These are phyloP conservation scores for Graphilbum sp. DNA, from an alignment of 2,329 filamentous ascomycete species.

Conservation along the genomic window DNA sequence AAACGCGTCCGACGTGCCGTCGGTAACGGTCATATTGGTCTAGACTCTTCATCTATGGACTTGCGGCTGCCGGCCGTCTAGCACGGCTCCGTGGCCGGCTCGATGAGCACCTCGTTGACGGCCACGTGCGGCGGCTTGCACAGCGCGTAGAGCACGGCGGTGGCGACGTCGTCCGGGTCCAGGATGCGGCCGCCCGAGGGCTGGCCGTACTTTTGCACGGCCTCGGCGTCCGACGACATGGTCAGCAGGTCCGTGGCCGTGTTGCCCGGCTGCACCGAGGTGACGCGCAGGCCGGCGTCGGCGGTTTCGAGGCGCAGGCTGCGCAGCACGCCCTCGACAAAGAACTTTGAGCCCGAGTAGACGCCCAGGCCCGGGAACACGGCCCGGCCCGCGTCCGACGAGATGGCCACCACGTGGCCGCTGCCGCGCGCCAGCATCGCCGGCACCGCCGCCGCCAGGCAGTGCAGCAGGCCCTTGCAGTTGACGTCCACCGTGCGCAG, in stretches of 20 bases:
- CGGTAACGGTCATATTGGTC: too few species aligned
- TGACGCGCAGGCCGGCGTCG: constrained; percentile 55
- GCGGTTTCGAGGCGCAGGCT: constrained; percentile 59
- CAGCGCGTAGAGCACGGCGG: constrained; percentile 57
- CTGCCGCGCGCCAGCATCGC: constrained; percentile 51
- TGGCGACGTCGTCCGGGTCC: constrained; percentile 56
- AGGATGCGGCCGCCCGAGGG: constrained; percentile 60
- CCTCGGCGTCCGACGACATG: constrained; percentile 62
- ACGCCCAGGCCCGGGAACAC: constrained; percentile 70
- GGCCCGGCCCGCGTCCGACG: constrained; percentile 66
- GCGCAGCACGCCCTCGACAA: constrained; percentile 70
- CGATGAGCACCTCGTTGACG: constrained; percentile 67
- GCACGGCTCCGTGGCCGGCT: constrained; percentile 64
- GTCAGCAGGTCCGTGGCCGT: constrained; percentile 54
- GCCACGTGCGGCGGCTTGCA: constrained; percentile 59
- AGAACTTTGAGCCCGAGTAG: constrained; percentile 73
- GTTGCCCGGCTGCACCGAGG: constrained; percentile 62
- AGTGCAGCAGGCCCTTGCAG: constrained; percentile 68
- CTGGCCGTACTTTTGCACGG: constrained; percentile 63
- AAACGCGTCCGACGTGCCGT: too few species aligned
- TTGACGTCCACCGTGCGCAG: constrained; percentile 72
- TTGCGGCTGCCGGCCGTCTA: too few species aligned
- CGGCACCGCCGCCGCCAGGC: constrained; percentile 52
- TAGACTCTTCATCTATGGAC: too few species aligned
- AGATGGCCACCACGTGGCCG: constrained; percentile 67